Conservation (phyloP, 257 asterid genomes). For the Gynochthodes officinalis region DNA sequence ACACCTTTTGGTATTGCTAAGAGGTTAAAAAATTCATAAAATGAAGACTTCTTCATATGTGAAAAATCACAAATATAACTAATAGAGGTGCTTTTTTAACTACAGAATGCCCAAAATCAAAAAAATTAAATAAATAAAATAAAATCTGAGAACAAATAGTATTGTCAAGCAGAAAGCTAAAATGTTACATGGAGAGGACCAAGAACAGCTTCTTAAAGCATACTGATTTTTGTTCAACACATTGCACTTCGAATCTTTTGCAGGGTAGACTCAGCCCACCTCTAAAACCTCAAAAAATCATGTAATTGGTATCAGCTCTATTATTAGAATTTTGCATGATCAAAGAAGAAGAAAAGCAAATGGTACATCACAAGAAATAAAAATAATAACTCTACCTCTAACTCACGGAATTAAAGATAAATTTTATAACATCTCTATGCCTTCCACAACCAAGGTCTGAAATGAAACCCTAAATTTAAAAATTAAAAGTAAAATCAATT, state of each 20-base stretch:
- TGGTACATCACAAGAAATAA: neutral
- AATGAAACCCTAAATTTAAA: neutral
- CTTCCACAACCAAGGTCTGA: neutral
- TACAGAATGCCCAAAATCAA: neutral
- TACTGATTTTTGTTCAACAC: neutral
- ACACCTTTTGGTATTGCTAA: neutral
- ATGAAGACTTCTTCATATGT: too few relatives aligned
- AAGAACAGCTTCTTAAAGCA: neutral
- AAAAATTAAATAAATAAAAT: too few relatives aligned
- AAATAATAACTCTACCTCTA: neutral
- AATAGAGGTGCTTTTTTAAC: neutral
- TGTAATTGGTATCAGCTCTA: neutral
- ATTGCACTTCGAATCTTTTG: neutral
- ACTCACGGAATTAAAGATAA: neutral
- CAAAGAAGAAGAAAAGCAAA: neutral
- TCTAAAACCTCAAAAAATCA: neutral
- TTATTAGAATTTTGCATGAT: neutral
- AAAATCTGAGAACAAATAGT: too few relatives aligned
- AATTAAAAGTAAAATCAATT: too few relatives aligned
- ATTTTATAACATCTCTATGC: neutral
- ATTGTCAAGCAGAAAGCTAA: neutral
- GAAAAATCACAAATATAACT: slow-evolving; percentile 5
- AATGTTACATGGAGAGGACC: neutral
- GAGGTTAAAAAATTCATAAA: neutral
- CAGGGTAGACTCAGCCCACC: neutral